These are phyloP conservation scores for Penicillium robsamsonii DNA, from an alignment of 495 filamentous ascomycete genomes.

Conservation along the genomic window DNA sequence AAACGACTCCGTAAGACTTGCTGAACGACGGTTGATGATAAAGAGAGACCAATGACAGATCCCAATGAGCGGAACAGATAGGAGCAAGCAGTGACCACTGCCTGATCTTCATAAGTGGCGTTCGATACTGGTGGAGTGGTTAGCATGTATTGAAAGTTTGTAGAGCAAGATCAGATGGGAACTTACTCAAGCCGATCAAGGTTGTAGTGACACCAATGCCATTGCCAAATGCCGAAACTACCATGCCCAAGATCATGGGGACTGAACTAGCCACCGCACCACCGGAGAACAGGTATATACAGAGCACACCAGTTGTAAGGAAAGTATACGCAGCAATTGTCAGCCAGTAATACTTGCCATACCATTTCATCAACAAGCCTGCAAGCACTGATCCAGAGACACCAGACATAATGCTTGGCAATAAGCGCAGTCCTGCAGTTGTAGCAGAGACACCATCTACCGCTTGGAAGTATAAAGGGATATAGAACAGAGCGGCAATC, in stretches of 20 bases:
- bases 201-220: conserved; percentile 71
- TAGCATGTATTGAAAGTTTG: not conserved
- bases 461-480: conserved; percentile 79
- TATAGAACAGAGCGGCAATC: conserved; percentile 66
- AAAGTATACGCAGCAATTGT: conserved; percentile 58
- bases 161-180: not conserved
- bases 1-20: conserved; percentile 62
- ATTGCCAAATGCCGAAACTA: conserved; percentile 55
- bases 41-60: conserved; percentile 69
- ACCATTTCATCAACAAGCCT: conserved; percentile 70
- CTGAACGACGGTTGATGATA: conserved; percentile 72
- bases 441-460: conserved; percentile 65
- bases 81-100: conserved; percentile 77
- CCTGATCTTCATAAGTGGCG: conserved; percentile 63
- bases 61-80: conserved; percentile 86
- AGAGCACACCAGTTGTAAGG: conserved; percentile 50
- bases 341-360: conserved; percentile 75
- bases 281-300: conserved; percentile 62
- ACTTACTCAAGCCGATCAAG: conserved; percentile 59
- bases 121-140: conserved; percentile 60
- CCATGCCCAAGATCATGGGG: conserved; percentile 57
- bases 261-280: conserved; percentile 38
- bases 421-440: conserved; percentile 60
- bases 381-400: conserved; percentile 68
- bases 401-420: conserved; percentile 62